These are phyloP conservation scores for Tagetes patula DNA, from an alignment of 129 eudicot genomes.

Conservation along the genomic window DNA sequence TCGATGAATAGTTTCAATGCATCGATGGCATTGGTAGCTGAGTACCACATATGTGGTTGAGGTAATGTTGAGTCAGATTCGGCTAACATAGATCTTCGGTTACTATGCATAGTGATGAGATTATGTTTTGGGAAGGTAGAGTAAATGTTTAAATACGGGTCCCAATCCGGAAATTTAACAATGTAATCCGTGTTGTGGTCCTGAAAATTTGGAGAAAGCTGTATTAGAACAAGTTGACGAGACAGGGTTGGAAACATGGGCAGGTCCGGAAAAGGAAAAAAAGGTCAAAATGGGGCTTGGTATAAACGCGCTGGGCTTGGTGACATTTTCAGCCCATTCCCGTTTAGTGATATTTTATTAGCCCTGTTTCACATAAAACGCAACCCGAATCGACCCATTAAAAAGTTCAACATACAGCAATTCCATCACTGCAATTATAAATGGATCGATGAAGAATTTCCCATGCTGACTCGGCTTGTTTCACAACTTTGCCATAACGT, in stretches of 20 bases:
- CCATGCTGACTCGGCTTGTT: conserved; percentile 80
- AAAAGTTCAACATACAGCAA: conserved; percentile 62
- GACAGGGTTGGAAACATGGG: background rate
- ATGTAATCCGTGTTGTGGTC: conserved; percentile 91
- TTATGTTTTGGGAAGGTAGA: conserved; percentile 33
- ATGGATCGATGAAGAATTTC: conserved; percentile 72
- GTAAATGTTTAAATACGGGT: conserved; percentile 44
- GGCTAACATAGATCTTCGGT: conserved; percentile 44
- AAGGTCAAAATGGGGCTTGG: background rate
- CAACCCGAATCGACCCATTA: background rate
- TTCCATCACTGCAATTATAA: conserved; percentile 85
- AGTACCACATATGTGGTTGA: conserved; percentile 83
- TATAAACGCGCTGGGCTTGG: background rate
- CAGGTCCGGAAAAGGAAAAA: background rate
- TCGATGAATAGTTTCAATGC: conserved; percentile 77
- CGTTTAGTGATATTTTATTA: background rate
- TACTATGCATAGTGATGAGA: conserved; percentile 23
- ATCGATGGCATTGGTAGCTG: conserved; percentile 51
- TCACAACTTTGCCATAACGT: conserved; percentile 78
- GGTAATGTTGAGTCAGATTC: conserved; percentile 59
- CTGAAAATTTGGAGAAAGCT: conserved; percentile 32
- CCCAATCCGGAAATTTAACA: conserved; percentile 93
- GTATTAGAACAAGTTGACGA: background rate
- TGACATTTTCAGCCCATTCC: background rate
- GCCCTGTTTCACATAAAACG: background rate